Percentiles rank a stretch among this genome's conserved stretches.
Conservation (phyloP, 257 asterid genomes). For the Phtheirospermum japonicum region DNA sequence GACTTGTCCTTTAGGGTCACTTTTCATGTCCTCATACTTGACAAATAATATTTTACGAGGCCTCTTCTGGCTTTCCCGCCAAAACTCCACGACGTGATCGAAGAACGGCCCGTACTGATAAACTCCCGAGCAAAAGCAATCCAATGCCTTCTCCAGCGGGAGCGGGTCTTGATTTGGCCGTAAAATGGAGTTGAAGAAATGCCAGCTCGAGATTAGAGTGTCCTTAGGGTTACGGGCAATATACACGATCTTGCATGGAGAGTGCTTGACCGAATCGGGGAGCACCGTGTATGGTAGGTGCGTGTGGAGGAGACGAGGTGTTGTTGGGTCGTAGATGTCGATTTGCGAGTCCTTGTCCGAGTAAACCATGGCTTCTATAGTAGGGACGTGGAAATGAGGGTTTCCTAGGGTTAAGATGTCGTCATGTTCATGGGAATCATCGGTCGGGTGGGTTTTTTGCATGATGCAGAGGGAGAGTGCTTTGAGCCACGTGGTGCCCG, state of each 20-base stretch:
- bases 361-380: conserved; percentile 30
- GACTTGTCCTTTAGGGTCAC: conserved; percentile 36
- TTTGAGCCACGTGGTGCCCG: not conserved
- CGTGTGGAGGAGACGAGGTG: conserved; percentile 39
- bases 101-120: conserved; percentile 36
- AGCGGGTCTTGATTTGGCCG: conserved; percentile 21
- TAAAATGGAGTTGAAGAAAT: conserved; percentile 31
- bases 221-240: conserved; percentile 44
- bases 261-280: conserved; percentile 31
- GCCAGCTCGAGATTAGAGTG: conserved; percentile 40
- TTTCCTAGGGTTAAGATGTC: conserved; percentile 28
- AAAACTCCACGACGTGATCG: conserved; percentile 38
- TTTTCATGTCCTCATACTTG: conserved; percentile 41
- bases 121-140: conserved; percentile 38
- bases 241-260: conserved; percentile 37
- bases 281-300: conserved; percentile 34
- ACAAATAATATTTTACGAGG: conserved; percentile 42
- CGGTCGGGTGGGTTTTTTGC: not conserved
- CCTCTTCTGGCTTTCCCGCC: conserved; percentile 35
- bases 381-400: conserved; percentile 40
- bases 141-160: conserved; percentile 29
- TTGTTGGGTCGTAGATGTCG: conserved; percentile 20
- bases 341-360: conserved; percentile 17
- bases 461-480: not conserved
- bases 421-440: not conserved